phyloP scores from a whole-genome alignment of 2,329 filamentous ascomycete species.

The Didymella exigua region DNA sequence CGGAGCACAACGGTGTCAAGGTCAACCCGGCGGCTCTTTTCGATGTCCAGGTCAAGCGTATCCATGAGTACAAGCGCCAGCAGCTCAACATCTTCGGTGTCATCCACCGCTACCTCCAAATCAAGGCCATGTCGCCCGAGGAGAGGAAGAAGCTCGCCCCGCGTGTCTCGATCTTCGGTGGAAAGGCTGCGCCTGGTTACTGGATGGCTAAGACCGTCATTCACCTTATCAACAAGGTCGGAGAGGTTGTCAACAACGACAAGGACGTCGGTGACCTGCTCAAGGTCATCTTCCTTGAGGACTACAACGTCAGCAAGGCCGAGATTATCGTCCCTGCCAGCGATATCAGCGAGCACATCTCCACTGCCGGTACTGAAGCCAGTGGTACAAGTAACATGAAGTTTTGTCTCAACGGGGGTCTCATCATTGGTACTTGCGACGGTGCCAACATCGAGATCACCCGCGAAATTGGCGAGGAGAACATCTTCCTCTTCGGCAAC shows the following conservation, averaged over 20 bases:
- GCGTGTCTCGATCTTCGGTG: slow-evolving; percentile 94
- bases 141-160: slow-evolving; percentile 86
- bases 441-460: slow-evolving; percentile 99
- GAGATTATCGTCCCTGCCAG: slow-evolving; percentile 95
- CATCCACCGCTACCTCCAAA: slow-evolving; percentile 87
- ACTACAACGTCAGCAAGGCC: slow-evolving; percentile 99
- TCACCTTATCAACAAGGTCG: slow-evolving; percentile 92
- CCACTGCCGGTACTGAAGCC: slow-evolving; percentile 91
- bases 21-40: slow-evolving; percentile 91
- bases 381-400: slow-evolving; percentile 98
- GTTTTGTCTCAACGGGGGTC: slow-evolving; percentile 94
- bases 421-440: slow-evolving; percentile 98
- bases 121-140: slow-evolving; percentile 83
- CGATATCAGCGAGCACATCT: slow-evolving; percentile 98
- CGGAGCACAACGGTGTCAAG: slow-evolving; percentile 74
- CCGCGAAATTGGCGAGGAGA: slow-evolving; percentile 92
- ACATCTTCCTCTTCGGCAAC: slow-evolving; percentile 98
- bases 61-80: slow-evolving; percentile 98
- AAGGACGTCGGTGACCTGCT: slow-evolving; percentile 88
- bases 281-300: slow-evolving; percentile 96
- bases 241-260: slow-evolving; percentile 88
- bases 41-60: slow-evolving; percentile 97
- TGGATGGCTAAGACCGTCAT: slow-evolving; percentile 99
- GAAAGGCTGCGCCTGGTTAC: slow-evolving; percentile 96
- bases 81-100: slow-evolving; percentile 99